A percentile compares a stretch with the other conserved stretches of the same genome.
Evolutionary conservation across 169 alveolate species (phyloP).

Genomic region (Besnoitia besnoiti): DNA sequence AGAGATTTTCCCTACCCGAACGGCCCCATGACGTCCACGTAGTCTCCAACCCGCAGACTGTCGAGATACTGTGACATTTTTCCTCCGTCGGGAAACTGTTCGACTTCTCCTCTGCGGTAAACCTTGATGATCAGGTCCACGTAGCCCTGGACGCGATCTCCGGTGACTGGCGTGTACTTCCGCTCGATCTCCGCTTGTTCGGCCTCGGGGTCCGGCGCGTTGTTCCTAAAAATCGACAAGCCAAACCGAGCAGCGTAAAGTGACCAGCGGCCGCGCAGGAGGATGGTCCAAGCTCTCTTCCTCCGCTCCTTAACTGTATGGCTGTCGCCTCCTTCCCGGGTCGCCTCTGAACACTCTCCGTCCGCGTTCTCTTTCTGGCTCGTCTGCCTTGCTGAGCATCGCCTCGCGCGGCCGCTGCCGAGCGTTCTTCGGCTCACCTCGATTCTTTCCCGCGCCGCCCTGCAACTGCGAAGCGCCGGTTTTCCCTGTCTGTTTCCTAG

Average conservation of each 20-base stretch:
- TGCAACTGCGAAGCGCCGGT: too few relatives aligned
- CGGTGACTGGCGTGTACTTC: constrained; percentile 78
- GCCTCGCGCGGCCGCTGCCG: not conserved
- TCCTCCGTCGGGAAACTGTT: constrained; percentile 82
- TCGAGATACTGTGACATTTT: constrained; percentile 80
- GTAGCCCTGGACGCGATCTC: constrained; percentile 67
- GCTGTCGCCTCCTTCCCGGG: not conserved
- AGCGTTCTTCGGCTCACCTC: too few relatives aligned
- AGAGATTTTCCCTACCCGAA: constrained; percentile 74
- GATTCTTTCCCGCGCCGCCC: too few relatives aligned
- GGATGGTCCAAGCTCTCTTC: too few relatives aligned
- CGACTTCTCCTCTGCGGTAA: constrained; percentile 72
- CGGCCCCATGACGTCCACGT: constrained; percentile 78
- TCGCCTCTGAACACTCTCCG: not conserved
- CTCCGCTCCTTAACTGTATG: not conserved
- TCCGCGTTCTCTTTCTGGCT: not conserved
- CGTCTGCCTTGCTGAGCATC: not conserved
- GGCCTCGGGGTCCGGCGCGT: constrained; percentile 52
- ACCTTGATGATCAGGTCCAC: constrained; percentile 78
- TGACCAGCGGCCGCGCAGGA: not conserved
- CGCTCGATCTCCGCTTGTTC: constrained; percentile 64
- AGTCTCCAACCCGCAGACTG: constrained; percentile 74
- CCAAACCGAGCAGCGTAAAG: not conserved
- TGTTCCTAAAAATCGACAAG: constrained; percentile 58
- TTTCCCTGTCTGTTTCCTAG: not conserved